Evolutionary conservation across 495 filamentous ascomycete species (phyloP), one percentile per base, ranked within the genome.

Genomic region (Haplographium delicatum): DNA sequence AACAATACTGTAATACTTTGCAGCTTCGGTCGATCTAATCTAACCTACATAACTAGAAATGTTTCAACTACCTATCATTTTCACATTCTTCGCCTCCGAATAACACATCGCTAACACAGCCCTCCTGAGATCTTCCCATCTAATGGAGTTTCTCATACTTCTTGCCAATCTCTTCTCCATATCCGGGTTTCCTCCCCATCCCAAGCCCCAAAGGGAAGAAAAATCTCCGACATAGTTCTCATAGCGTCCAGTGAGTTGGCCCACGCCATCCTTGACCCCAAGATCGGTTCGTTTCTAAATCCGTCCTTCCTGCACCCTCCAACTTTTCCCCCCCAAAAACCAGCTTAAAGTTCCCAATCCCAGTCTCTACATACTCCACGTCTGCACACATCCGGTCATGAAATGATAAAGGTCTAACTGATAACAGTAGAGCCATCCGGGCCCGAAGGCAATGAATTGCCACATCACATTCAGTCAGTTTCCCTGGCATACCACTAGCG

Each of bases 171-270:
- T n/a, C n/a, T n/a, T 39, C 35, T 39, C 35, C 35, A 39, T 15
- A 39, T 10, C 8, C 13, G 16, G 15, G 35, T 19, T 3, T 20
- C 11, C 35, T 19, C 35, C 35, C 1, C 35, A 39, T 39, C 35
- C 35, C 35, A 19, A 15, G n/a, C 22, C 35, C 1, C 2, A 39
- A 15, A 19, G 2, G 22, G 16, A 39, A 19, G 16, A 39, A 20
- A 39, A 39, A 19, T 39, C 35, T 39, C 35, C 35, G 35, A 20
- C n/a, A n/a, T n/a, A n/a, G n/a, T n/a, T n/a, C n/a, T n/a, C n/a
- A n/a, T n/a, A n/a, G n/a, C n/a, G n/a, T n/a, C n/a, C n/a, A n/a
- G n/a, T n/a, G n/a, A n/a, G n/a, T 19, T 19, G 18, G 22, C 35
- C 35, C 18, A 18, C 11, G 4, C n/a, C 1, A 19, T 10, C 22